phyloP scores from a whole-genome alignment of 441 rosid genomes.

The Hura crepitans region DNA sequence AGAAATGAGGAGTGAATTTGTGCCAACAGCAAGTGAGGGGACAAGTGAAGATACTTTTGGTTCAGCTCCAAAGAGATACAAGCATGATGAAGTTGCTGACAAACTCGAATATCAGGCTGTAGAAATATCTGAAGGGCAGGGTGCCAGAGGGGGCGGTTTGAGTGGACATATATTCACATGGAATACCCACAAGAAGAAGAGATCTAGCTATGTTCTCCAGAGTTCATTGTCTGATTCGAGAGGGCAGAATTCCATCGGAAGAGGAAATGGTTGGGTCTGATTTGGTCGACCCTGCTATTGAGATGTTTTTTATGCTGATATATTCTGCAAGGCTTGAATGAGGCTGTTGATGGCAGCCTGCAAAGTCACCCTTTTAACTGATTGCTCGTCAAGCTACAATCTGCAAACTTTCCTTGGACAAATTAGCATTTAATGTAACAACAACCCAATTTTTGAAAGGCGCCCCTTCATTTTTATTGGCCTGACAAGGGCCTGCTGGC shows the following conservation, averaged over 20 bases:
- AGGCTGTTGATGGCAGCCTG: neutral
- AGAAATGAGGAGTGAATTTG: conserved; percentile 32
- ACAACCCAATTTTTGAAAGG: conserved; percentile 7
- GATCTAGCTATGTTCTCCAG: conserved; percentile 64
- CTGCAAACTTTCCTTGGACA: neutral
- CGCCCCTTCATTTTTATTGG: neutral
- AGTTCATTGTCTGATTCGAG: conserved; percentile 73
- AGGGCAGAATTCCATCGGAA: conserved; percentile 70
- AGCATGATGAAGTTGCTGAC: conserved; percentile 32
- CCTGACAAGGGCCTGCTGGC: too few relatives aligned
- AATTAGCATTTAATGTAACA: neutral
- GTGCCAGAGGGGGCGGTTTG: conserved; percentile 36
- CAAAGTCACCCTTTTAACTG: neutral
- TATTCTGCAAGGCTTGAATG: neutral
- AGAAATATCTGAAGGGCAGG: conserved; percentile 38
- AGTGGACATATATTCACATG: conserved; percentile 55
- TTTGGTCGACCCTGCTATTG: neutral
- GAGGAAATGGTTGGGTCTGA: conserved; percentile 50
- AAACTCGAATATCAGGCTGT: conserved; percentile 34
- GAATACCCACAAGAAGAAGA: conserved; percentile 82
- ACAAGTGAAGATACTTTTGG: conserved; percentile 61
- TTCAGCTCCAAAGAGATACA: conserved; percentile 41
- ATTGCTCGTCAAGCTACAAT: conserved; percentile 2
- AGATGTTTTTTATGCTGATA: conserved; percentile 5
- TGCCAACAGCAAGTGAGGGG: conserved; percentile 51